Conservation (phyloP, 768 basidiomycete species). For the Porpolomopsis calyptriformis region DNA sequence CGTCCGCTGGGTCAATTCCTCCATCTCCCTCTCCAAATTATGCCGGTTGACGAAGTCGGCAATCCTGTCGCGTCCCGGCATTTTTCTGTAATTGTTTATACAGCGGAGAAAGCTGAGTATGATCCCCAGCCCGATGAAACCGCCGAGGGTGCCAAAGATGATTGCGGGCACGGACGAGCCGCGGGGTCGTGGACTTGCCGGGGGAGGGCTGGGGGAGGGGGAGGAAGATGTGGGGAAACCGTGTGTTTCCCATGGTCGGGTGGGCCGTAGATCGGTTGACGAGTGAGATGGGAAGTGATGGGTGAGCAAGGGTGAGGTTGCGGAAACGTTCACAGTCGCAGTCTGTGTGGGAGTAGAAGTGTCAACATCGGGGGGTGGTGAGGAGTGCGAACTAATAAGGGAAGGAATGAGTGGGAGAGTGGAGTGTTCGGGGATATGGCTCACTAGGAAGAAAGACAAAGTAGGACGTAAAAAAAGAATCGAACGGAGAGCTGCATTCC, state of each 20-base stretch:
- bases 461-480: neutral
- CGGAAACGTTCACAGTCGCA: too few species aligned
- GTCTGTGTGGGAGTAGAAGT: neutral
- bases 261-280: neutral
- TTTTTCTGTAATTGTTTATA: slow-evolving; percentile 31
- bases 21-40: slow-evolving; percentile 41
- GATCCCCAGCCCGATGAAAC: slow-evolving; percentile 26
- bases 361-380: neutral
- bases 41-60: slow-evolving; percentile 32
- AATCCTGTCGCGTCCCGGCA: slow-evolving; percentile 37
- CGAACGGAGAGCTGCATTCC: slow-evolving; percentile 4
- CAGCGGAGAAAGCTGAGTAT: slow-evolving; percentile 31
- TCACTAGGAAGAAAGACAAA: neutral
- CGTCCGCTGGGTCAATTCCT: slow-evolving; percentile 30
- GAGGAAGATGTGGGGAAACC: slow-evolving; percentile 8
- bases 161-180: slow-evolving; percentile 24
- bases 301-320: too few species aligned
- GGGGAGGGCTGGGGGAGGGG: slow-evolving; percentile 7
- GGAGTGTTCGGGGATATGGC: neutral
- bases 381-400: neutral
- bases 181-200: slow-evolving; percentile 16
- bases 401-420: neutral
- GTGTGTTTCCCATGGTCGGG: slow-evolving; percentile 8
- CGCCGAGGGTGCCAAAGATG: slow-evolving; percentile 37
- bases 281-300: neutral